Percentiles rank a stretch among this genome's conserved stretches.
phyloP scores from a whole-genome alignment of 371 early-diverging fungal genomes.

The Mucor lusitanicus region DNA sequence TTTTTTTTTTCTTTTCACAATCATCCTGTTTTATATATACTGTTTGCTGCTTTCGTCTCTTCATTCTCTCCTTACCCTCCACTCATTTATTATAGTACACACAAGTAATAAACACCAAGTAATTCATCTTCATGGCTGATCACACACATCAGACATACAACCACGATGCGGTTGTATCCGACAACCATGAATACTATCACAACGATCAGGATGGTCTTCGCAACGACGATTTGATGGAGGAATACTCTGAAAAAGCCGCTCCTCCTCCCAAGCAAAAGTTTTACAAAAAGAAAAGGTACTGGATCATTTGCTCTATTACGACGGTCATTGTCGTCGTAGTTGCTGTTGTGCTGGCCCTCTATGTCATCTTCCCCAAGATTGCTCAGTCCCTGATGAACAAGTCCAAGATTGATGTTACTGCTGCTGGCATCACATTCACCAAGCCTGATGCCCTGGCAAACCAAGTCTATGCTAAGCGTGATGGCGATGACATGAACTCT shows the following conservation, averaged over 20 bases:
- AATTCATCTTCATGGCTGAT: neutral
- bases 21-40: neutral
- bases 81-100: conserved; percentile 5
- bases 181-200: conserved; percentile 8
- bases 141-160: conserved; percentile 9
- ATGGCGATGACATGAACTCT: conserved; percentile 33
- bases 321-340: conserved; percentile 52
- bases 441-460: conserved; percentile 24
- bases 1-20: neutral
- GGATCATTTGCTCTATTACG: conserved; percentile 56
- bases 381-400: conserved; percentile 62
- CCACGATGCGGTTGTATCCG: conserved; percentile 9
- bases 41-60: neutral
- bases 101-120: neutral
- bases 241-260: conserved; percentile 46
- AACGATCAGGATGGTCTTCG: conserved; percentile 9
- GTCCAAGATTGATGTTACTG: conserved; percentile 46
- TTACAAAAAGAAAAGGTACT: conserved; percentile 59
- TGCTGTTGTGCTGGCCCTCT: conserved; percentile 49
- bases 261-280: conserved; percentile 41
- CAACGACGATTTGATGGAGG: conserved; percentile 35
- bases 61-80: conserved; percentile 4
- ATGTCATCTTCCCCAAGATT: conserved; percentile 63
- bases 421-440: conserved; percentile 53
- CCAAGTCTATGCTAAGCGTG: conserved; percentile 27